phyloP scores from a whole-genome alignment of 2,329 filamentous ascomycete species.

The Corynespora cassiicola region DNA sequence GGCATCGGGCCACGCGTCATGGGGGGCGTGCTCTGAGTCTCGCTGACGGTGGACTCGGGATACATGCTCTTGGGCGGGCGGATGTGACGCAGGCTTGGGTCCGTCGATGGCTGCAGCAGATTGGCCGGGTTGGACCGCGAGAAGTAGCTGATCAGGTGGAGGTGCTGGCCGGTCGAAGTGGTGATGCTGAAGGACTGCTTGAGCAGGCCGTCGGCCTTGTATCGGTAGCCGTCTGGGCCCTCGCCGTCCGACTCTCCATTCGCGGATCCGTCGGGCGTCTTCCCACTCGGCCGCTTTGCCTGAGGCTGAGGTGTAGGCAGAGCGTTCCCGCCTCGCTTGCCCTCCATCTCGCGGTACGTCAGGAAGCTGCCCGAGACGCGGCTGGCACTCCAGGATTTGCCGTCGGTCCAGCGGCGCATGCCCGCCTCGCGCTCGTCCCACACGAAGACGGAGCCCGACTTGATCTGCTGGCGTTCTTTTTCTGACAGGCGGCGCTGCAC shows the following conservation, averaged over 20 bases:
- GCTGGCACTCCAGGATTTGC: slow-evolving; percentile 98
- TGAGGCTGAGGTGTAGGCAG: slow-evolving; percentile 56
- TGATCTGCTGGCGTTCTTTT: slow-evolving; percentile 95
- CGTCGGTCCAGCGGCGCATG: slow-evolving; percentile 98
- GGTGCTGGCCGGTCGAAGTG: slow-evolving; percentile 85
- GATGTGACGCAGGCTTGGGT: slow-evolving; percentile 81
- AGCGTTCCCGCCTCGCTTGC: slow-evolving; percentile 84
- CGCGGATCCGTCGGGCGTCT: slow-evolving; percentile 82
- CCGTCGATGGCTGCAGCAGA: slow-evolving; percentile 80
- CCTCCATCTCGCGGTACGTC: slow-evolving; percentile 98
- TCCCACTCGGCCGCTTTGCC: slow-evolving; percentile 58
- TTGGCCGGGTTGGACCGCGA: slow-evolving; percentile 79
- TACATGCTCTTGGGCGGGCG: slow-evolving; percentile 94
- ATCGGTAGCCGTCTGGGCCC: slow-evolving; percentile 52
- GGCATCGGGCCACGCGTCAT: slow-evolving; percentile 77
- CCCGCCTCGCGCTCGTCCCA: slow-evolving; percentile 99
- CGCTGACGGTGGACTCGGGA: slow-evolving; percentile 91
- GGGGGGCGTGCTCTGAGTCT: slow-evolving; percentile 79
- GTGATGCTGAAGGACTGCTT: slow-evolving; percentile 99
- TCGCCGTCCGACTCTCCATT: slow-evolving; percentile 84
- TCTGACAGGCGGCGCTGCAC: slow-evolving; percentile 94
- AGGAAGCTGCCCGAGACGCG: slow-evolving; percentile 96
- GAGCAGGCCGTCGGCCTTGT: slow-evolving; percentile 93
- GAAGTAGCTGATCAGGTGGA: slow-evolving; percentile 98
- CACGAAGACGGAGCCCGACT: slow-evolving; percentile 97